phyloP scores from a whole-genome alignment of 2,329 filamentous ascomycete genomes.

The Sporothrix pallida region DNA sequence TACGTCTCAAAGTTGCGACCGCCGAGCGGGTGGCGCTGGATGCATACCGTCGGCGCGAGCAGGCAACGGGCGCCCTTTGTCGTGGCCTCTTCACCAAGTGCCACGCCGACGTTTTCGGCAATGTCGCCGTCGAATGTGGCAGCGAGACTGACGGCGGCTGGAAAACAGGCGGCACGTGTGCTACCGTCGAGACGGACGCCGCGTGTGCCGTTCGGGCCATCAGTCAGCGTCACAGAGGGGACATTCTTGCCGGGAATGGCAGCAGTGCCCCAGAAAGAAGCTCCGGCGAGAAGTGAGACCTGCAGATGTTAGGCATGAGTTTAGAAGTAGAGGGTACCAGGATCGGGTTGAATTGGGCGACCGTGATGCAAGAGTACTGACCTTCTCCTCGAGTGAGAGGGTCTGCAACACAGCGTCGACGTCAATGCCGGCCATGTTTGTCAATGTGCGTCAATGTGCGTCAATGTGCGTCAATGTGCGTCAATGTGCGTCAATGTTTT shows the following conservation, averaged over 20 bases:
- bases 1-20: slow-evolving; percentile 87
- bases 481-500: neutral
- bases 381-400: slow-evolving; percentile 1
- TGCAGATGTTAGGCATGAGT: neutral
- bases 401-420: neutral
- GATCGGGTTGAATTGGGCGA: neutral
- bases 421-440: neutral
- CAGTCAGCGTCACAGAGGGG: slow-evolving; percentile 49
- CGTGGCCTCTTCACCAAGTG: slow-evolving; percentile 73
- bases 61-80: slow-evolving; percentile 69
- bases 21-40: slow-evolving; percentile 80
- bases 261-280: slow-evolving; percentile 17
- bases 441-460: neutral
- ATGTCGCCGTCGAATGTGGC: slow-evolving; percentile 78
- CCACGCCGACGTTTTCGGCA: slow-evolving; percentile 70
- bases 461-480: neutral
- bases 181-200: slow-evolving; percentile 65
- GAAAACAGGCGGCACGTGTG: slow-evolving; percentile 63
- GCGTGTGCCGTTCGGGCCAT: slow-evolving; percentile 73
- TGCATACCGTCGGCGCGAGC: slow-evolving; percentile 78
- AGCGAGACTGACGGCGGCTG: slow-evolving; percentile 77
- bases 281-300: slow-evolving; percentile 9
- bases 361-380: neutral
- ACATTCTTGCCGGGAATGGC: slow-evolving; percentile 22
- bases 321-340: too few relatives aligned